These are phyloP conservation scores for Physcomitrellopsis africana DNA, from an alignment of 225 moss, liverwort and hornwort genomes.

Conservation along the genomic window DNA sequence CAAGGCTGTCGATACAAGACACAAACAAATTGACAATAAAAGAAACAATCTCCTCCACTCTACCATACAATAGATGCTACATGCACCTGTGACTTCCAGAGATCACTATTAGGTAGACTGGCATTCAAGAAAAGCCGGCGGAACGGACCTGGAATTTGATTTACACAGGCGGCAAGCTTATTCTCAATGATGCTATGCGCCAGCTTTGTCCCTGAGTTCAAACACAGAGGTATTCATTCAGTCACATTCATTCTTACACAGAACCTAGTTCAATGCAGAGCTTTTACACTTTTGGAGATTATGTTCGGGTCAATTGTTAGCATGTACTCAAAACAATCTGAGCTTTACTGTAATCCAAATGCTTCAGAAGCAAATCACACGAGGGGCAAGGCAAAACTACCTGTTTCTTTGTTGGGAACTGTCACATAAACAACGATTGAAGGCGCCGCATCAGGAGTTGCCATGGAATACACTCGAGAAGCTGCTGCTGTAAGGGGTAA, in stretches of 20 bases:
- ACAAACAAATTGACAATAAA: no score
- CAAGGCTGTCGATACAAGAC: no score
- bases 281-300: not conserved
- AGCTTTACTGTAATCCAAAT: not conserved
- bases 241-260: slow-evolving; percentile 9
- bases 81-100: no score
- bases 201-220: slow-evolving; percentile 62
- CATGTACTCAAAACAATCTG: not conserved
- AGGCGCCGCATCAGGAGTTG: slow-evolving; percentile 53
- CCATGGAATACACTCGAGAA: slow-evolving; percentile 65
- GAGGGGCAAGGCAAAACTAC: slow-evolving; percentile 39
- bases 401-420: slow-evolving; percentile 77
- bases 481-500: slow-evolving; percentile 37
- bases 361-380: slow-evolving; percentile 3
- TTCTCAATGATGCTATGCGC: slow-evolving; percentile 74
- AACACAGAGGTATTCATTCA: slow-evolving; percentile 26
- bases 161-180: slow-evolving; percentile 91
- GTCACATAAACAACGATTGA: slow-evolving; percentile 87
- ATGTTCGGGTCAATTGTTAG: not conserved
- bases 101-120: not conserved
- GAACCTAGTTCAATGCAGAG: slow-evolving; percentile 1
- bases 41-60: no score
- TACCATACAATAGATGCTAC: no score
- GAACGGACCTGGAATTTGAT: slow-evolving; percentile 76
- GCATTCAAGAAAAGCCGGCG: slow-evolving; percentile 7